Percentiles rank a stretch among this genome's conserved stretches.
Evolutionary conservation across 768 basidiomycete species (phyloP).

Genomic region (Neoboletus brunneissimus): DNA sequence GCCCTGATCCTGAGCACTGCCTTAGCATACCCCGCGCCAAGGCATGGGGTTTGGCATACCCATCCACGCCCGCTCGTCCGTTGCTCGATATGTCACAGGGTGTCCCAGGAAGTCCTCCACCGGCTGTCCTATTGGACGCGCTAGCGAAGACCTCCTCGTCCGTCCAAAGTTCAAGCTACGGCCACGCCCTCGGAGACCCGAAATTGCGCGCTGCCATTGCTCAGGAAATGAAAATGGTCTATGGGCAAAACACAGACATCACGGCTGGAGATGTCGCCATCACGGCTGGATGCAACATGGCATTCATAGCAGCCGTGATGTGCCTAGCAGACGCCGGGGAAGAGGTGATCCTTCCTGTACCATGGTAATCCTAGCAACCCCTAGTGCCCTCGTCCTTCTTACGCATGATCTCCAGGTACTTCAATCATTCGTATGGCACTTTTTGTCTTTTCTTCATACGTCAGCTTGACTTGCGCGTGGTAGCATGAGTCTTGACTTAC

Average conservation of each 20-base stretch:
- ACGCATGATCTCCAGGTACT: conserved; percentile 46
- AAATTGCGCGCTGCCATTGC: conserved; percentile 50
- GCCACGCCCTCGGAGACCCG: conserved; percentile 56
- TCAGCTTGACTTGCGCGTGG: neutral
- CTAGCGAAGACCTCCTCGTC: conserved; percentile 45
- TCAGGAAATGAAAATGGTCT: conserved; percentile 59
- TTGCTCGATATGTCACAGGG: conserved; percentile 78
- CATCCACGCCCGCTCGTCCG: conserved; percentile 40
- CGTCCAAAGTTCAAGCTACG: conserved; percentile 51
- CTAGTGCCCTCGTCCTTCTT: neutral
- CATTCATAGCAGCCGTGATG: conserved; percentile 62
- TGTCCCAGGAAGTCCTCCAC: conserved; percentile 66
- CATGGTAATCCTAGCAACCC: conserved; percentile 46
- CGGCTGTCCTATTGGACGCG: conserved; percentile 46
- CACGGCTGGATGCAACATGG: conserved; percentile 72
- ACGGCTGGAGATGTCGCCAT: conserved; percentile 57
- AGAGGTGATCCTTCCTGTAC: conserved; percentile 69
- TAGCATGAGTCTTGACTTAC: conserved; percentile 67
- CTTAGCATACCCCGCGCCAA: conserved; percentile 56
- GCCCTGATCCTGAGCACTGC: neutral
- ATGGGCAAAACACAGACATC: conserved; percentile 51
- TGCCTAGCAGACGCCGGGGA: conserved; percentile 65
- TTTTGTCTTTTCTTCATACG: neutral
- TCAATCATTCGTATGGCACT: conserved; percentile 53
- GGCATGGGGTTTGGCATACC: conserved; percentile 51